Base-by-base conservation (phyloP, 148 eudicot genomes). In the Chenopodium formosanum region DNA sequence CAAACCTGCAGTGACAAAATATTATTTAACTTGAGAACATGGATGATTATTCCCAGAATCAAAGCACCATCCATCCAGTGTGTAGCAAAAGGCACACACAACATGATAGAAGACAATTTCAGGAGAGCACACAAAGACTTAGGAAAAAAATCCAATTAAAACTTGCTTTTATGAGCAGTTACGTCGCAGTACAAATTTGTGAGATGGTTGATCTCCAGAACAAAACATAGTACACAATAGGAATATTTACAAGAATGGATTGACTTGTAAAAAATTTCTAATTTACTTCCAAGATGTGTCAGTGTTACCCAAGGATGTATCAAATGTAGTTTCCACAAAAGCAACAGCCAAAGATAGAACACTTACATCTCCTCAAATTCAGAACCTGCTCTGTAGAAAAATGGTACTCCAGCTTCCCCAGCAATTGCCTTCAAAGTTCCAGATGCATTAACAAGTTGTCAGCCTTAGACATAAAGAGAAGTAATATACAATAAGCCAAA, bases 331-430 rank as follows among this genome's bases (percentile, higher is more conserved):
- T 56, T 23, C 20, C 66, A 58, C 60, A 25, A 48, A 17, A 23
- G 9, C 34, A 67, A 58, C 22, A 4, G 68, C 37, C 78, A 60
- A 5, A 8, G 2, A 50, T 25, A 23, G 65, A 71, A 65, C 70
- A 87, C 97, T 91, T 86, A 94, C 98, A 96, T 96, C 84, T 96
- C 99, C 86, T 96, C 99, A 79, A 96, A 96, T 79, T 96, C 98
- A n/a, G 99, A 96, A 80, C 99, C 98, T 73, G 99, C 99, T 85
- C 97, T 88, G 87, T 96, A 96, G 82, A 96, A 96, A 88, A 94
- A 96, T 75, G 99, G 99, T 37, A 96, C 99, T 74, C 99, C 99
- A 78, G 99, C 99, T 91, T 96, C 99, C 77, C 99, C 99, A 78
- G 99, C 98, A 74, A 96, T 96, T 72, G 99, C 99, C 99, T 96